Conservation (phyloP, 1,284 basidiomycete genomes). For the Microbotryum scabiosae region DNA sequence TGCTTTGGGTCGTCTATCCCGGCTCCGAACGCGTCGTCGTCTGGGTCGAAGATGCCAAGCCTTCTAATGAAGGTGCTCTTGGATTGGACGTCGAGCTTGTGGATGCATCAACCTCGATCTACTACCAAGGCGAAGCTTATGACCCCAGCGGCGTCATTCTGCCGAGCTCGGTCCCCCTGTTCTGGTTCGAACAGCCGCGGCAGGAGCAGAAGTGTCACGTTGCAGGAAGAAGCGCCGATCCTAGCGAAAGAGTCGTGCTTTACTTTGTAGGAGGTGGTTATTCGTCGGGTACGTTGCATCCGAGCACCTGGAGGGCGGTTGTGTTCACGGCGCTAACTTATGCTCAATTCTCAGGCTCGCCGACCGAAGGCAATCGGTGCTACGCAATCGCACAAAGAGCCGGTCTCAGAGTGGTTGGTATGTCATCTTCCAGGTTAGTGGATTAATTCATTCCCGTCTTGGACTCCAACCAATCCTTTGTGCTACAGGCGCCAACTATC, state of each 20-base stretch:
- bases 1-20: no score
- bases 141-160: conserved; percentile 16
- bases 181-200: conserved; percentile 28
- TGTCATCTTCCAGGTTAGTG: background rate
- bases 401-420: conserved; percentile 19
- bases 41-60: background rate
- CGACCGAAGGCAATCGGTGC: conserved; percentile 25
- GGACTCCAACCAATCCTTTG: background rate
- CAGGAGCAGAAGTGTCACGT: background rate
- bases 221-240: background rate
- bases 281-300: conserved; percentile 7
- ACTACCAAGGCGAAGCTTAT: conserved; percentile 11
- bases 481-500: conserved; percentile 29
- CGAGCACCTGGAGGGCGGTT: background rate
- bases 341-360: conserved; percentile 12
- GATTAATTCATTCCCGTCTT: background rate
- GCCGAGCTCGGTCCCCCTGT: conserved; percentile 21
- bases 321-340: background rate
- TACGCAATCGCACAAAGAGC: conserved; percentile 27
- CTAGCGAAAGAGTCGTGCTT: conserved; percentile 19
- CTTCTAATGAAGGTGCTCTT: background rate
- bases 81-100: conserved; percentile 5
- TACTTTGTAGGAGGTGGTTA: conserved; percentile 32
- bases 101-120: conserved; percentile 2
- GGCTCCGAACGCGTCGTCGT: background rate